Evolutionary conservation across 225 moss, liverwort and hornwort species (phyloP).

Genomic region (Ulota crispa): DNA sequence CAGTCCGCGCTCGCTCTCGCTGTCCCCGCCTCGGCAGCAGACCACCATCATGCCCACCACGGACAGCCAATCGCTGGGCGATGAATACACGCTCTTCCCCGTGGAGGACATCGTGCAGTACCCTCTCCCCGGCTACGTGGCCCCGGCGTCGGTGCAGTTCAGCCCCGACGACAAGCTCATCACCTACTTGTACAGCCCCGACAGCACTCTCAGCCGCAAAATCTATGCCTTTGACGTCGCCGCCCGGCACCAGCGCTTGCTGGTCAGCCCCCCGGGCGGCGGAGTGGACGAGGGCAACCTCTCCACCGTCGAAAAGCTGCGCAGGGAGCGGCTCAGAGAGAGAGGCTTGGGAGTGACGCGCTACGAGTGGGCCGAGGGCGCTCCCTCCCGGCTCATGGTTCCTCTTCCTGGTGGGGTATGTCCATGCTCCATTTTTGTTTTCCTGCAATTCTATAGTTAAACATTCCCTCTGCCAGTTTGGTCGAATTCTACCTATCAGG

Average conservation of each 20-base stretch:
- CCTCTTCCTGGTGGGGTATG: conserved; percentile 98
- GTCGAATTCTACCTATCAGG: neutral
- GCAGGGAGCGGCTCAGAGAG: conserved; percentile 90
- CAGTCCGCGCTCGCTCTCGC: conserved; percentile 46
- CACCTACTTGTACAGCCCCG: conserved; percentile 93
- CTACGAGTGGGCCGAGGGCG: conserved; percentile 95
- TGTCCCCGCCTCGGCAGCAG: conserved; percentile 37
- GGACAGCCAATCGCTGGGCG: conserved; percentile 86
- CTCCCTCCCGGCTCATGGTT: conserved; percentile 75
- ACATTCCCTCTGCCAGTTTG: neutral
- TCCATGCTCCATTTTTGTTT: neutral
- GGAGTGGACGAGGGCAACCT: conserved; percentile 97
- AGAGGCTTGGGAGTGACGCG: conserved; percentile 97
- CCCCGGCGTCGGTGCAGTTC: conserved; percentile 95
- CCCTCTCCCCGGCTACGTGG: conserved; percentile 96
- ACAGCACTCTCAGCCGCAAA: conserved; percentile 97
- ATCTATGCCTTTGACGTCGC: conserved; percentile 92
- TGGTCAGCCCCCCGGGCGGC: conserved; percentile 90
- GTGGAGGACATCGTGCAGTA: conserved; percentile 99
- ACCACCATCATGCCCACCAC: conserved; percentile 90
- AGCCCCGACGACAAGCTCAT: conserved; percentile 96
- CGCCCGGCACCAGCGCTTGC: conserved; percentile 74
- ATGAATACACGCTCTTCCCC: conserved; percentile 89
- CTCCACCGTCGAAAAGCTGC: conserved; percentile 91
- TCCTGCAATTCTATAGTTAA: neutral